Evolutionary conservation across 306 rosid genomes (phyloP).

Genomic region (Lupinus albus): DNA sequence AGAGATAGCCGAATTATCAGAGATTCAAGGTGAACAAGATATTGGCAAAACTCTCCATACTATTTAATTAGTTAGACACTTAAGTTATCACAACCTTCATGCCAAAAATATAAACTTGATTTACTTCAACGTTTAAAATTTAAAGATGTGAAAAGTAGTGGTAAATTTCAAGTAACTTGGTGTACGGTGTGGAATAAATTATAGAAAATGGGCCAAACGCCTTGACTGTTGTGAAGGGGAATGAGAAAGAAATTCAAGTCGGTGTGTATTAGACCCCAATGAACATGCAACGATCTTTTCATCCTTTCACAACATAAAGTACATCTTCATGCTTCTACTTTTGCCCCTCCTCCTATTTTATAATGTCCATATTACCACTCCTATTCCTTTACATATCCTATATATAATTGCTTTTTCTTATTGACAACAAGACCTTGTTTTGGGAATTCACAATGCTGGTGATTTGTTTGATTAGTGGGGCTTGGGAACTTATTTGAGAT

Average conservation of each 20-base stretch:
- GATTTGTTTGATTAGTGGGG: slow-evolving; percentile 38
- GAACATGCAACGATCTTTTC: slow-evolving; percentile 65
- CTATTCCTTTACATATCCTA: slow-evolving; percentile 35
- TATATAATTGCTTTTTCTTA: slow-evolving; percentile 7
- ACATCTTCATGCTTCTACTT: slow-evolving; percentile 33
- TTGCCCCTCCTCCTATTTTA: slow-evolving; percentile 41
- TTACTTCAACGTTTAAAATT: not conserved
- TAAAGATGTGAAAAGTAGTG: not conserved
- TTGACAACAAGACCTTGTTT: slow-evolving; percentile 46
- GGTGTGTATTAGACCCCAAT: slow-evolving; percentile 56
- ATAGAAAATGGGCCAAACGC: slow-evolving; percentile 13
- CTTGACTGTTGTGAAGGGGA: slow-evolving; percentile 60
- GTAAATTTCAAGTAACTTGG: not conserved
- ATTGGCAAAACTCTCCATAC: too few species aligned
- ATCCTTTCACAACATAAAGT: slow-evolving; percentile 56
- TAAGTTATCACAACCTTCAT: too few species aligned
- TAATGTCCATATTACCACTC: slow-evolving; percentile 49
- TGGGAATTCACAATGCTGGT: slow-evolving; percentile 43
- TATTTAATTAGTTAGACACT: too few species aligned
- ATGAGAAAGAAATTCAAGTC: slow-evolving; percentile 44
- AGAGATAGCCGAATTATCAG: too few species aligned
- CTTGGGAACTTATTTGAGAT: slow-evolving; percentile 41
- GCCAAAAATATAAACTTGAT: not conserved
- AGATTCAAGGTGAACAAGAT: too few species aligned
- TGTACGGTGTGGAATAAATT: not conserved